These are phyloP conservation scores for Candida sanyaensis DNA, from an alignment of 1,139 yeast genomes.

Conservation along the genomic window DNA sequence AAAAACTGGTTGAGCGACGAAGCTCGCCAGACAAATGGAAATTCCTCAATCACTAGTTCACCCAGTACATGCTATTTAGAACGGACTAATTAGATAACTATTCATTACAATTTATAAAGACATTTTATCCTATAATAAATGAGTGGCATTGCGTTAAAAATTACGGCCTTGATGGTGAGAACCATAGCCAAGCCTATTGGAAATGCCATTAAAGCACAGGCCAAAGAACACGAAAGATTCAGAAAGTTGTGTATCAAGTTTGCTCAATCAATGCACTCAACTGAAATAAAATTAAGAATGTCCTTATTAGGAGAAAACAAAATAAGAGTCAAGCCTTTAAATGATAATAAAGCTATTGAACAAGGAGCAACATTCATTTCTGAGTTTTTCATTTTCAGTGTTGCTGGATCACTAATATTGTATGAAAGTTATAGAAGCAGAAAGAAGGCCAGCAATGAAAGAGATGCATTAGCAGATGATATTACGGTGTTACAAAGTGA, in stretches of 20 bases:
- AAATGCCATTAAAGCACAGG: conserved; percentile 68
- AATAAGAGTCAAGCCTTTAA: conserved; percentile 70
- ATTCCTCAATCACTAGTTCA: background rate
- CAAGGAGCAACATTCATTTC: conserved; percentile 80
- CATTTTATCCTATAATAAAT: conserved; percentile 16
- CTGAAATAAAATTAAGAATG: conserved; percentile 66
- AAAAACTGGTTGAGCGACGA: background rate
- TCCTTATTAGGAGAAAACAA: conserved; percentile 61
- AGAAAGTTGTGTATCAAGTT: conserved; percentile 61
- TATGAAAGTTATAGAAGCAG: conserved; percentile 73
- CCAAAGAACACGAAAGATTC: conserved; percentile 72
- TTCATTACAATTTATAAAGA: background rate
- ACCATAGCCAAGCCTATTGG: conserved; percentile 87
- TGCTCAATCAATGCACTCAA: conserved; percentile 73
- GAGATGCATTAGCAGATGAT: conserved; percentile 69
- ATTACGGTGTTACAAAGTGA: conserved; percentile 69
- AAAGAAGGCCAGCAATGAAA: conserved; percentile 60
- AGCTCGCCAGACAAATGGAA: no score
- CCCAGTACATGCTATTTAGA: background rate
- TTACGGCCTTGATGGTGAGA: conserved; percentile 72
- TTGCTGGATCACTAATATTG: conserved; percentile 78
- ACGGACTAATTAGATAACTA: background rate
- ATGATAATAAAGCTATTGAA: conserved; percentile 83
- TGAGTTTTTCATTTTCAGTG: conserved; percentile 73
- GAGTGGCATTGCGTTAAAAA: conserved; percentile 69